Base-by-base conservation (phyloP, 345 rosid species). In the Gossypium ekmanianum region DNA sequence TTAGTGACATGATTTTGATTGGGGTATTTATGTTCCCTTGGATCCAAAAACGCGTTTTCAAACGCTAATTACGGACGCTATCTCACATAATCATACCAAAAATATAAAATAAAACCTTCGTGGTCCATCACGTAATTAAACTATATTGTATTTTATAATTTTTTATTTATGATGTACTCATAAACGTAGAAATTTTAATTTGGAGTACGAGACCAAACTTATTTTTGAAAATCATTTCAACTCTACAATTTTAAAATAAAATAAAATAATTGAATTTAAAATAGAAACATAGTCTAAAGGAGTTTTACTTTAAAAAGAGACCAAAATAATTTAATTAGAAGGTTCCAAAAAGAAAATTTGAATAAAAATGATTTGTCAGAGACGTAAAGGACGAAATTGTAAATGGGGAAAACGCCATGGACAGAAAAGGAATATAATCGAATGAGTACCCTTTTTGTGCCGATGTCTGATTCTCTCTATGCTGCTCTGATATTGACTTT, bases 51-150 rank as follows among this genome's bases (percentile, higher is more conserved):
- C 57, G 57, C 72, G 72, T 48, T 68, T 48, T 8, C 13, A 24
- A 48, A 24, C 72, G 72, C 43, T 26, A 68, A 68, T 68, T 41
- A 68, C 72, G 72, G 72, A 7, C 72, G 20, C 39, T 8, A 13
- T 22, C 56, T 22, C 14, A 1, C n/a, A 11, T n/a, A 54, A 54
- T 34, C 7, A 34, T 34, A 7, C 8, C 13, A n/a, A 54, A 54
- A 54, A 54, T 1, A 2, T 3, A 14, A 61, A 27, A 29, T 34
- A 9, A 64, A 64, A 3, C 11, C 6, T 3, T 41, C 27, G 11
- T 9, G 47, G 18, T n/a, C 68, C 68, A 39, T 39, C 48, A 11
- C 22, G 34, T 59, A 12, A 24, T 59, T 26, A 12, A 59, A 24
- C 9, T 17, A 16, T 29, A 3, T 0, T 3, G 16, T 14, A 51